Evolutionary conservation across 768 basidiomycete species (phyloP), one percentile per base, ranked within the genome.

Genomic region (Steccherinum ochraceum): DNA sequence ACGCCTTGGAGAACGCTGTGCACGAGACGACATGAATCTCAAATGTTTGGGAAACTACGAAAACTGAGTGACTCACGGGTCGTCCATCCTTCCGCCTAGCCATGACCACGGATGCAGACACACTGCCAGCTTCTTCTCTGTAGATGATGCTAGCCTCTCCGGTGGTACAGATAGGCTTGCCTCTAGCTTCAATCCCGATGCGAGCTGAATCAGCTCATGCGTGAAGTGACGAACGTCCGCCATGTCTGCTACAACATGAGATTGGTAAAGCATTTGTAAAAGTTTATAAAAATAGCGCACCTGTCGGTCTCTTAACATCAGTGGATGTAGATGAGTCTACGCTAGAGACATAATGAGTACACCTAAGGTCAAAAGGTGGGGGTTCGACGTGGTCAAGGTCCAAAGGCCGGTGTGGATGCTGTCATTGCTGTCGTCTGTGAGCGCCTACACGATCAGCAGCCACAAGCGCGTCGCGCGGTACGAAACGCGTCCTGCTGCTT

Each of bases 81-180:
- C 88, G 55, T 81, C 63, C 80, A 84, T 87, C 46, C 69, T 73
- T 13, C 89, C 89, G 1, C 89, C 89, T 0, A 91, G 73, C 76
- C 88, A 81, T n/a, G 85, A 83, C 89, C 89, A 92, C 4, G 90
- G 90, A 57, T 92, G 89, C 11, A 87, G 69, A 57, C 82, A 82
- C n/a, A 92, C 67, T 0, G 82, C 88, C 4, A 85, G 63, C 54
- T 78, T 82, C 24, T 66, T 72, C 11, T 30, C 41, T 24, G n/a
- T 24, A 23, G 13, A 13, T 21, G 24, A n/a, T 40, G 41, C 41
- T 43, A 43, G 41, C 11, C 41, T 43, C n/a, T 24, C 39, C 1
- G 51, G 18, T 12, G 56, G 48, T 2, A 39, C 40, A 12, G 58
- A 45, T 7, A 61, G 45, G 2, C 45, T 50, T 21, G 58, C 57